These are phyloP conservation scores for Ogataea paraovalis DNA, from an alignment of 805 yeast genomes.

Conservation along the genomic window DNA sequence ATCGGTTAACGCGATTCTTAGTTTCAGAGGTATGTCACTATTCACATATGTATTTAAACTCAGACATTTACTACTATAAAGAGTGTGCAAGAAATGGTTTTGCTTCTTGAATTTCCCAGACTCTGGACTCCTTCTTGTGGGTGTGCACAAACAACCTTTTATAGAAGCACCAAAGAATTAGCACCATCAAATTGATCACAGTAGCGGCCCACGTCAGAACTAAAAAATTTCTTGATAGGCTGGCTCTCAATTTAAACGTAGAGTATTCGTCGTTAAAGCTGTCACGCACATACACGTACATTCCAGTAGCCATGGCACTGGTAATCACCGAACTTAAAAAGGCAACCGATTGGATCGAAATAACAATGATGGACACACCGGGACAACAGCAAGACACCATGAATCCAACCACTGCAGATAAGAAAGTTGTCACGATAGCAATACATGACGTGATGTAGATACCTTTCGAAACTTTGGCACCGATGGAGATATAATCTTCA, in stretches of 20 bases:
- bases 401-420: slow-evolving; percentile 41
- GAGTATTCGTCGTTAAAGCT: slow-evolving; percentile 46
- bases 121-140: too few species aligned
- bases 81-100: too few species aligned
- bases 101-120: too few species aligned
- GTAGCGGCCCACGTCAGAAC: slow-evolving; percentile 27
- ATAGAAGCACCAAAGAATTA: slow-evolving; percentile 9
- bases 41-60: too few species aligned
- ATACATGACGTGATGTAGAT: slow-evolving; percentile 53
- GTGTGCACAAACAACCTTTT: neutral
- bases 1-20: too few species aligned
- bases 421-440: slow-evolving; percentile 42
- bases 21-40: too few species aligned
- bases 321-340: slow-evolving; percentile 15
- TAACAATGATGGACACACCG: slow-evolving; percentile 2
- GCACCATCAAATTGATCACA: slow-evolving; percentile 11
- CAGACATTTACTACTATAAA: too few species aligned
- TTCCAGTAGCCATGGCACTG: slow-evolving; percentile 46
- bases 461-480: slow-evolving; percentile 49
- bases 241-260: slow-evolving; percentile 52
- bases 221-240: slow-evolving; percentile 30
- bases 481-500: slow-evolving; percentile 39
- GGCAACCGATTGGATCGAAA: slow-evolving; percentile 3
- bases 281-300: slow-evolving; percentile 44
- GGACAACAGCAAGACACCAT: slow-evolving; percentile 20